Base-by-base conservation (phyloP, 2,329 filamentous ascomycete species). In the Incumbomyces delicatus region DNA sequence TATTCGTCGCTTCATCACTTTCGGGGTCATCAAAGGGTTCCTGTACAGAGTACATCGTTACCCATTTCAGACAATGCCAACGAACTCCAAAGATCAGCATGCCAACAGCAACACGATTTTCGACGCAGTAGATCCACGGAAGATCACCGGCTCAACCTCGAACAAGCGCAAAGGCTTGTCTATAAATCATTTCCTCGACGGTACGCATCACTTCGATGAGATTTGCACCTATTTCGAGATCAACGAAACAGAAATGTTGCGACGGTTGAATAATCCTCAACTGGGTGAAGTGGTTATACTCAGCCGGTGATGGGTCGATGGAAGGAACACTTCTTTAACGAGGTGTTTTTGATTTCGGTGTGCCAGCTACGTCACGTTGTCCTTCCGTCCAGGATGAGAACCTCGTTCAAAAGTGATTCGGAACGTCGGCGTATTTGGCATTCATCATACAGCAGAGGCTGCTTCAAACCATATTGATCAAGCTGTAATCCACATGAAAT, bases 31-130 rank as follows among this genome's bases (percentile, higher is more conserved):
- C 63, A 96, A 96, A 67, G 89, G 90, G 13, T 85, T 94, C 56
- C 68, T 98, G 18, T 95, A 95, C 65, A 80, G 92, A 30, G 83
- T 95, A 34, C 87, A 96, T 68, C 94, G 92, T 63, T 94, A 94
- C 61, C 85, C 87, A 78, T 94, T 53, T 61, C 66, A 37, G 64
- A 67, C 5, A 58, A 62, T 1, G 55, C 64, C 32, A 38, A 44
- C 31, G 13, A 34, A 44, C 30, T 33, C 40, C 5, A 29, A 46
- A 35, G 29, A 40, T 6, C 22, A 18, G 14, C 27, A 13, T 33
- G 8, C n/a, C 10, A 33, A 32, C 14, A 22, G 13, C 11, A 6
- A 33, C 7, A 20, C 18, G 13, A 14, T 7, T 14, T 4, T 14
- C 29, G 27, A 16, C n/a, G 20, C 22, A 11, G 6, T 8, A 2